These are phyloP conservation scores for Metschnikowia peoriensis DNA, from an alignment of 805 yeast species.

Conservation along the genomic window DNA sequence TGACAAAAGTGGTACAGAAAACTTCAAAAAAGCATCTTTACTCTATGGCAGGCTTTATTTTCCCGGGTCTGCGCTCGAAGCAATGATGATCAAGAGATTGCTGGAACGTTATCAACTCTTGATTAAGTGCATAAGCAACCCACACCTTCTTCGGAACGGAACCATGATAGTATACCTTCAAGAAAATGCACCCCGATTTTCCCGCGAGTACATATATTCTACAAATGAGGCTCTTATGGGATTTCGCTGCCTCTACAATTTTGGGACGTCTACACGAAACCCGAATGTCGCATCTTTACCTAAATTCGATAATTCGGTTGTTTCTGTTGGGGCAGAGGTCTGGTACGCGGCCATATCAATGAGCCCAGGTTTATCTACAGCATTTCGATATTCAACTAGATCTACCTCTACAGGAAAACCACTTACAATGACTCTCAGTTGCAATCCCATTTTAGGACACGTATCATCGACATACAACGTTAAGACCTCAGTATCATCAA, in stretches of 20 bases:
- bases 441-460: conserved; percentile 89
- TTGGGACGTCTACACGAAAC: conserved; percentile 32
- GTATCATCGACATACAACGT: conserved; percentile 85
- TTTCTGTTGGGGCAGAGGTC: conserved; percentile 77
- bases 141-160: conserved; percentile 50
- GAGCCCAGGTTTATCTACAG: conserved; percentile 88
- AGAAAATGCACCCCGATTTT: conserved; percentile 56
- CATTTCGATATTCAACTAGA: conserved; percentile 79
- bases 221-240: conserved; percentile 85
- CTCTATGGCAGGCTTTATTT: conserved; percentile 85
- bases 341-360: conserved; percentile 84
- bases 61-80: conserved; percentile 85
- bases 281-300: conserved; percentile 22
- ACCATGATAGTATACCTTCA: conserved; percentile 71
- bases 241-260: conserved; percentile 70
- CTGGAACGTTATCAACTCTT: conserved; percentile 60
- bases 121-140: conserved; percentile 73
- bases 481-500: conserved; percentile 68
- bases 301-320: conserved; percentile 57
- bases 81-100: conserved; percentile 71
- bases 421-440: conserved; percentile 77
- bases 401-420: conserved; percentile 89
- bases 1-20: not conserved
- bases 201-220: conserved; percentile 75
- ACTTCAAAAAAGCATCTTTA: conserved; percentile 33